These are phyloP conservation scores for Dunaliella primolecta DNA, from an alignment of 139 green algal genomes.

Conservation along the genomic window DNA sequence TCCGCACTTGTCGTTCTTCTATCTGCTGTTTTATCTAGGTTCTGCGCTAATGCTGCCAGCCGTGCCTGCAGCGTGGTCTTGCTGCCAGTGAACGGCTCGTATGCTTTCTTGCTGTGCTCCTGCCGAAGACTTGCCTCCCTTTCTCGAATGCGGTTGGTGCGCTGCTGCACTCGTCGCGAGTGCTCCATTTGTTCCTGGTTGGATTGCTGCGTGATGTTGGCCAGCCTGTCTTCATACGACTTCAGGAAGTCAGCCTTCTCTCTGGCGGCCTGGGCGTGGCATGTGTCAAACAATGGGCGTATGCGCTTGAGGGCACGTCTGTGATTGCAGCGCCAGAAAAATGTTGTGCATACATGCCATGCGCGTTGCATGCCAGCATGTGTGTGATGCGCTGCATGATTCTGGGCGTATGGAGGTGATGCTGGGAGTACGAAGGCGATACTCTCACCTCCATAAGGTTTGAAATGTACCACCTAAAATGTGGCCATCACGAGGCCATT, in stretches of 20 bases:
- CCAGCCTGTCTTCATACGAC: conserved; percentile 43
- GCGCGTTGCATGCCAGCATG: no score
- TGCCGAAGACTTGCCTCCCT: neutral
- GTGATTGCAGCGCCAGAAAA: no score
- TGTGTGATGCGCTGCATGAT: no score
- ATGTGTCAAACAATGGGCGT: no score
- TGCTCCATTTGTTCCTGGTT: neutral
- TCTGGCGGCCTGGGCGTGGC: conserved; percentile 22
- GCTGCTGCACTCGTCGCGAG: neutral
- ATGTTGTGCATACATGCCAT: no score
- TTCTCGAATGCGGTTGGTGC: neutral
- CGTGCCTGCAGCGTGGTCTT: conserved; percentile 5
- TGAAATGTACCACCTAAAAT: no score
- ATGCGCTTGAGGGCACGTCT: no score
- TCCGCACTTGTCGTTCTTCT: neutral
- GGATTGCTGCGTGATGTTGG: neutral
- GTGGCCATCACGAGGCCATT: no score
- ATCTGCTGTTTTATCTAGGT: neutral
- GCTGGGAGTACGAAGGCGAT: no score
- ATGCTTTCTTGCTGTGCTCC: neutral
- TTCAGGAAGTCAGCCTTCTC: conserved; percentile 40
- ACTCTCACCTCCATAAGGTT: no score
- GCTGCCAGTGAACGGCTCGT: neutral
- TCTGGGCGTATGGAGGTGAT: no score
- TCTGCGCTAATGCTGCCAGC: conserved; percentile 4